phyloP scores from a whole-genome alignment of 2,329 filamentous ascomycete species.

The Neospermospora avenae region DNA sequence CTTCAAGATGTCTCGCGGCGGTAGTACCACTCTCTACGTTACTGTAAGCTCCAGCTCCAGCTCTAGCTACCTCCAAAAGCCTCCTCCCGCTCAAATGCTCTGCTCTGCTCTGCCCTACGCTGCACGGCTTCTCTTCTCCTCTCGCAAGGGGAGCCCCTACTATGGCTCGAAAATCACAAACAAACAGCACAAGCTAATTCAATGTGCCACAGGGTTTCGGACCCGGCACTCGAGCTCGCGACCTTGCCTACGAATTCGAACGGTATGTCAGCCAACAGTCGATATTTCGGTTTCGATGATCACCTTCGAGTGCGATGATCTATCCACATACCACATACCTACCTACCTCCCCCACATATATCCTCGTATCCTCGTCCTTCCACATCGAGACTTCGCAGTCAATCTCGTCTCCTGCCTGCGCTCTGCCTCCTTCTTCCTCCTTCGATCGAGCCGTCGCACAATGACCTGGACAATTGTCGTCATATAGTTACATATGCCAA shows the following conservation, averaged over 20 bases:
- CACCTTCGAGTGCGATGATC: constrained; percentile 37
- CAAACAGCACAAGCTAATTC: constrained; percentile 14
- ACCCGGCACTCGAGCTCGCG: constrained; percentile 96
- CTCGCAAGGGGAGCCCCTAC: no score
- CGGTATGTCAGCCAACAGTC: constrained; percentile 76
- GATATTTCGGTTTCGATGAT: constrained; percentile 45
- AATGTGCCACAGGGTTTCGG: constrained; percentile 67
- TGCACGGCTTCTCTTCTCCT: background rate
- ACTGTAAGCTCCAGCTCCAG: constrained; percentile 45
- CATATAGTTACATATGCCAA: constrained; percentile 29
- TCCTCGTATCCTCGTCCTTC: constrained; percentile 37
- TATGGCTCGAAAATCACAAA: background rate
- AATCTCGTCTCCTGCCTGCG: constrained; percentile 42
- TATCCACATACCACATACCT: constrained; percentile 23
- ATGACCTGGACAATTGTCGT: constrained; percentile 33
- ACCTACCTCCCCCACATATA: constrained; percentile 32
- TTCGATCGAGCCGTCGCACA: constrained; percentile 41
- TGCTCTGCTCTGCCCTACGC: background rate
- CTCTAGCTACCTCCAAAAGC: background rate
- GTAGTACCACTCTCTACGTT: constrained; percentile 94
- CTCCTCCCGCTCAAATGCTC: no score
- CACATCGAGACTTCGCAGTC: constrained; percentile 44
- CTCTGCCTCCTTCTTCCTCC: constrained; percentile 35
- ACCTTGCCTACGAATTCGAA: constrained; percentile 99
- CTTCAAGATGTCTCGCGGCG: constrained; percentile 79